Evolutionary conservation across 495 filamentous ascomycete species (phyloP).

Genomic region (Emericellopsis terricola): DNA sequence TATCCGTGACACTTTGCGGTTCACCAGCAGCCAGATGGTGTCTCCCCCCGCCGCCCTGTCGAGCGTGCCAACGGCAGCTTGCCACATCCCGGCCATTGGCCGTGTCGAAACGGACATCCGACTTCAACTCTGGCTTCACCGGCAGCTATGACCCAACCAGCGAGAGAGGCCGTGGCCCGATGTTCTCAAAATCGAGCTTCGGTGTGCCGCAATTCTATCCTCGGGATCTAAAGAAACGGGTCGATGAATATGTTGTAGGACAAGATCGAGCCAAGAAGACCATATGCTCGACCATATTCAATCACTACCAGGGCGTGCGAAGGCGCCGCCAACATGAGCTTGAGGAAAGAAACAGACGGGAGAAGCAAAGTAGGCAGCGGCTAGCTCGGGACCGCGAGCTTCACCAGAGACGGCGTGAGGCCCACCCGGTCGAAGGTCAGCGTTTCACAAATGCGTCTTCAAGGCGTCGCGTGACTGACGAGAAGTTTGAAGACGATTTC

Average conservation of each 20-base stretch:
- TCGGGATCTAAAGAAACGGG: constrained; percentile 65
- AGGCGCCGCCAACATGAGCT: constrained; percentile 67
- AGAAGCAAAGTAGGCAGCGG: constrained; percentile 27
- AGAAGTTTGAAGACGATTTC: constrained; percentile 49
- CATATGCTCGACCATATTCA: constrained; percentile 84
- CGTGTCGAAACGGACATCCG: constrained; percentile 2
- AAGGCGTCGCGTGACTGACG: constrained; percentile 13
- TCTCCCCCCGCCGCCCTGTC: background rate
- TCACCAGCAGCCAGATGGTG: too few species aligned
- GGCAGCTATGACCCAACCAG: constrained; percentile 57
- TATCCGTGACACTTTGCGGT: too few species aligned
- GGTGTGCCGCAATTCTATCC: constrained; percentile 66
- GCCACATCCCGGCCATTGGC: background rate
- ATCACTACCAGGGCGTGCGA: constrained; percentile 82
- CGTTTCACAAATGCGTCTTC: too few species aligned
- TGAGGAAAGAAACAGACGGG: constrained; percentile 43
- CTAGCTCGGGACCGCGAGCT: constrained; percentile 26
- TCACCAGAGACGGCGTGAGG: constrained; percentile 12
- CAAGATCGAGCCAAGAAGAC: constrained; percentile 95
- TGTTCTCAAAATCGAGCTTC: constrained; percentile 27
- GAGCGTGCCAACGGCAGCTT: background rate
- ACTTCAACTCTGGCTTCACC: constrained; percentile 38
- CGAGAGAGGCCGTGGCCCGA: constrained; percentile 27
- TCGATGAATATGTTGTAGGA: constrained; percentile 92
- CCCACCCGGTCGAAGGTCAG: constrained; percentile 31